Evolutionary conservation across 2,329 filamentous ascomycete species (phyloP).

Genomic region (Macrophomina phaseolina): DNA sequence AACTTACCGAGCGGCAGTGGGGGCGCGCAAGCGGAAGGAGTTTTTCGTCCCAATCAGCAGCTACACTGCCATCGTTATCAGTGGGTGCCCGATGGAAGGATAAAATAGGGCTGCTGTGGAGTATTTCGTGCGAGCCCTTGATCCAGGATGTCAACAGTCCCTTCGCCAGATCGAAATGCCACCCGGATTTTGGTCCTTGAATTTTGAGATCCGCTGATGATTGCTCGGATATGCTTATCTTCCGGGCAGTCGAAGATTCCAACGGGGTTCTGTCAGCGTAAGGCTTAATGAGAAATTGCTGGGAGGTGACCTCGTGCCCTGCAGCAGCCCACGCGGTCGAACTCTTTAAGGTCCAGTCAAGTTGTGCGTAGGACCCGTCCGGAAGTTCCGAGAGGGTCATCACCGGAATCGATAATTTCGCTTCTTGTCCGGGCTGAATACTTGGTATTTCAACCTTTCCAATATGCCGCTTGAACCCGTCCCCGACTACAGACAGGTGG

Average conservation of each 20-base stretch:
- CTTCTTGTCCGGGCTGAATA: not conserved
- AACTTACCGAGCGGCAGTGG: not conserved
- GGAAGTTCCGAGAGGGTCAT: too few species aligned
- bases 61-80: not conserved
- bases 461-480: not conserved
- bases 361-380: not conserved
- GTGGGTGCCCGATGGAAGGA: not conserved
- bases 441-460: not conserved
- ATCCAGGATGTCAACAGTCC: not conserved
- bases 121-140: not conserved
- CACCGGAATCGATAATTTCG: not conserved
- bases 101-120: not conserved
- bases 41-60: constrained; percentile 54
- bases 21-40: constrained; percentile 33
- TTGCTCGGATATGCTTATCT: not conserved
- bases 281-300: not conserved
- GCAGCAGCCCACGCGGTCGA: not conserved
- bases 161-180: not conserved
- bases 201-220: not conserved
- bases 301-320: not conserved
- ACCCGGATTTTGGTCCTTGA: not conserved
- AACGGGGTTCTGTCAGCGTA: not conserved
- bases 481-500: not conserved
- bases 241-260: not conserved
- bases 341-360: not conserved